Evolutionary conservation across 148 eudicot genomes (phyloP).

Genomic region (Nyssa sinensis): DNA sequence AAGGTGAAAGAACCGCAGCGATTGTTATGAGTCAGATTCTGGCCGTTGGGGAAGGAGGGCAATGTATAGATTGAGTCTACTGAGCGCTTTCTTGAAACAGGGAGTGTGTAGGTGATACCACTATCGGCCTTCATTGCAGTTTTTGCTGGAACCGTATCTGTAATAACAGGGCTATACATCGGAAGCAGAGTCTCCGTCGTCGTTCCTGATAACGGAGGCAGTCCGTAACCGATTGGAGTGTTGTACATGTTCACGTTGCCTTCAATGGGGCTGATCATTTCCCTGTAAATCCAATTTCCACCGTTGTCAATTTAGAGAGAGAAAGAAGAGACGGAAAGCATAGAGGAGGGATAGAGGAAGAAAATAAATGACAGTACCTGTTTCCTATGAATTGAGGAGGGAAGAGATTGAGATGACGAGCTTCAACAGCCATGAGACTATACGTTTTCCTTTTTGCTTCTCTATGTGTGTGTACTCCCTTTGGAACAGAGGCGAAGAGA

Average conservation of each 20-base stretch:
- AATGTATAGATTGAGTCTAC: slow-evolving; percentile 14
- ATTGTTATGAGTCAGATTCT: background rate
- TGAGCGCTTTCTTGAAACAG: slow-evolving; percentile 28
- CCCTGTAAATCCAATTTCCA: background rate
- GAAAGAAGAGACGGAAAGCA: background rate
- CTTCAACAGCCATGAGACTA: slow-evolving; percentile 14
- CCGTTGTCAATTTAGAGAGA: background rate
- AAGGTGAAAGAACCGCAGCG: slow-evolving; percentile 17
- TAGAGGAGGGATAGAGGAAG: slow-evolving; percentile 1
- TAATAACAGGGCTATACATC: slow-evolving; percentile 9
- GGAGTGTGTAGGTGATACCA: slow-evolving; percentile 33
- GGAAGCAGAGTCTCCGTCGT: slow-evolving; percentile 8
- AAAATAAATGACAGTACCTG: background rate
- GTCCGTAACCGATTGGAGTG: background rate
- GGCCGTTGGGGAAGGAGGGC: background rate
- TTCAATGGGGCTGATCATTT: slow-evolving; percentile 4
- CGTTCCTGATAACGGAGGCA: slow-evolving; percentile 14
- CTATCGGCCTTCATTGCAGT: slow-evolving; percentile 32
- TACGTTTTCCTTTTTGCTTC: background rate
- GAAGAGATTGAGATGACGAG: slow-evolving; percentile 11
- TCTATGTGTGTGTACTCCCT: background rate
- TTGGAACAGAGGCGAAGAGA: background rate
- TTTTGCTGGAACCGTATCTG: slow-evolving; percentile 1
- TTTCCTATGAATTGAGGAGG: slow-evolving; percentile 11
- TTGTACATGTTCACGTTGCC: background rate